Evolutionary conservation across 148 eudicot genomes (phyloP), one percentile per base, ranked within the genome.

Genomic region (Camellia lanceoleosa): DNA sequence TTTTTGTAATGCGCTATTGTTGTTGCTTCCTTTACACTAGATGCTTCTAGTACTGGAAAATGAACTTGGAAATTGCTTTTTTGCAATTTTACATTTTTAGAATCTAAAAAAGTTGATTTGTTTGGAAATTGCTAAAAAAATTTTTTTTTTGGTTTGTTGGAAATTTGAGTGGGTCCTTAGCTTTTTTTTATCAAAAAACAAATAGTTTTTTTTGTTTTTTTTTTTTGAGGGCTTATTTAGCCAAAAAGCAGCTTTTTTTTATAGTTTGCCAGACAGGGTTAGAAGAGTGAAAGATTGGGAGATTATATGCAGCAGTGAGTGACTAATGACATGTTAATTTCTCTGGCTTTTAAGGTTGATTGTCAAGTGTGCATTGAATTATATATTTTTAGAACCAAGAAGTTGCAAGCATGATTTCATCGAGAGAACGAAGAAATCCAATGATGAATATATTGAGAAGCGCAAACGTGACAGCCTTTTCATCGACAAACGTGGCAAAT

Each of bases 401-500:
- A 82, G 80, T 43, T 80, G 78, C 42, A 72, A 59, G 69, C 81
- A 80, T 19, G 79, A 78, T 63, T 71, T 62, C 52, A 65, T 73
- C 51, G 62, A 80, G 73, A 80, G 69, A 82, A 80, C 83, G n/a
- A 81, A 75, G 51, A 80, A 74, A 66, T 77, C 86, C 54, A 80
- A 77, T 46, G 85, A 83, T 67, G 92, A 83, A 42, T 72, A 83
- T 71, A 80, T 83, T 55, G 84, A 87, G 73, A 92, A 87, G 81
- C 56, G 64, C 82, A 91, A 86, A 68, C 89, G 88, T 5, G 95
- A 91, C 30, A 87, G 86, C 78, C 82, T 87, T 71, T 94, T 83
- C 63, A 80, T 94, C 63, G 93, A 92, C 83, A 83, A 80, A 64
- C 82, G 78, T 64, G 98, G 97, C 75, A 87, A 90, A 51, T 72